Evolutionary conservation across 140 eudicot species (phyloP), one percentile per base, ranked within the genome.

Genomic region (Senecio squalidus): DNA sequence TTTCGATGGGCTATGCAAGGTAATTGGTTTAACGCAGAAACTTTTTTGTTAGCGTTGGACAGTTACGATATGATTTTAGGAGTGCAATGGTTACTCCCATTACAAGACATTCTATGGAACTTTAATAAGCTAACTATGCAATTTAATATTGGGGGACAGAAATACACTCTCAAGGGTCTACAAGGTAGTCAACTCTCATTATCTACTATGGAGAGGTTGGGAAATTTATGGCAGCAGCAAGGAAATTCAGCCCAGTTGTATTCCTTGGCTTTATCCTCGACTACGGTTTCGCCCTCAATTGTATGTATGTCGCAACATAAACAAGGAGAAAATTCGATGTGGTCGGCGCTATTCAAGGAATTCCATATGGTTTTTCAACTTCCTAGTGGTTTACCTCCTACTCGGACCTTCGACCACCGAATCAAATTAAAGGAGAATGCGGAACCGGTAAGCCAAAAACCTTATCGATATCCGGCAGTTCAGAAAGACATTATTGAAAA

Each of bases 31-130:
- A 30, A 17, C 0, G 33, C 68, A 1, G 47, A 62, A 6, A 27
- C 29, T 1, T 4, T 43, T 0, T 3, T 61, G 2, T 1, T 61
- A 1, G 15, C 44, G 0, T 18, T 61, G n/a, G 66, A 69, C 4
- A 58, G 61, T 13, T 62, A 62, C 45, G 71, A 71, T 23, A 45
- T 63, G 36, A 40, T 72, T 3, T 10, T 72, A 0, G 66, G 72
- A 4, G 33, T 72, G 3, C 58, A 55, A 24, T 72, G 77, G 67
- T 24, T 63, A 0, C 4, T 4, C 7, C 58, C 38, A 3, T 45
- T 26, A 36, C 18, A 15, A 2, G 40, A 10, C 51, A 41, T 15
- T 3, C 9, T 9, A 22, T 53, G 59, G 62, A 53, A 49, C 15
- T 53, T 30, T 3, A 24, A 28, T 16, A 55, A 30, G 9, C 29